A percentile compares a stretch with the other conserved stretches of the same genome.
These are phyloP conservation scores for Naganishia kalamii DNA, from an alignment of 768 basidiomycete genomes.

Conservation along the genomic window DNA sequence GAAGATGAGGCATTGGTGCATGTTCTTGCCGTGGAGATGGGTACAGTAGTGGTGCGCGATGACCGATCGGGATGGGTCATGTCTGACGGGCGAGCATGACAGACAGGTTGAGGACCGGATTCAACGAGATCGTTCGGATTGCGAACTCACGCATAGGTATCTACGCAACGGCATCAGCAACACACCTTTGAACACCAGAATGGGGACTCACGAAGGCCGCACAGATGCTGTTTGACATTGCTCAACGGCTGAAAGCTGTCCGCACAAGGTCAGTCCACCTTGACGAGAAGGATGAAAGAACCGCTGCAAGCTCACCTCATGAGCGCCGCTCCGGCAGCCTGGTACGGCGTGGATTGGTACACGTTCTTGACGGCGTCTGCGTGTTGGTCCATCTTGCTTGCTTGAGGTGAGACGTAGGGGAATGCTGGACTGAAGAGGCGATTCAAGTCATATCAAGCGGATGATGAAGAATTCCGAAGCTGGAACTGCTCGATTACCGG, in stretches of 20 bases:
- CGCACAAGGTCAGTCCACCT: background rate
- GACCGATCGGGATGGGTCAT: constrained; percentile 44
- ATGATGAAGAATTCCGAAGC: too few relatives aligned
- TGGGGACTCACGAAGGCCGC: constrained; percentile 33
- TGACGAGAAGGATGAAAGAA: background rate
- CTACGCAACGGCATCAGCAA: background rate
- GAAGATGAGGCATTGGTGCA: constrained; percentile 53
- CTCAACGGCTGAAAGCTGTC: constrained; percentile 40
- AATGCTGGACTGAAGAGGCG: background rate
- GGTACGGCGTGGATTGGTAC: constrained; percentile 31
- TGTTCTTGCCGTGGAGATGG: constrained; percentile 42
- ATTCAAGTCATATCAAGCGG: too few relatives aligned
- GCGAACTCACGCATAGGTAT: constrained; percentile 19
- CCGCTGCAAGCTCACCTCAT: constrained; percentile 31
- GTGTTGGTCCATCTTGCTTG: background rate
- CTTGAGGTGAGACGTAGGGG: background rate
- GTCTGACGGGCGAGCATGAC: constrained; percentile 4
- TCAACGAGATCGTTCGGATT: background rate
- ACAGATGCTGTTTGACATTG: constrained; percentile 40
- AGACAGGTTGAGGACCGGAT: background rate
- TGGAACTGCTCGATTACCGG: too few relatives aligned
- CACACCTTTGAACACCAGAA: background rate
- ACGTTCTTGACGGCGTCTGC: constrained; percentile 26
- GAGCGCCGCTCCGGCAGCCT: constrained; percentile 31
- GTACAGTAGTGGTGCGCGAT: constrained; percentile 53